Evolutionary conservation across 768 basidiomycete genomes (phyloP).

Genomic region (Galerina sulciceps): DNA sequence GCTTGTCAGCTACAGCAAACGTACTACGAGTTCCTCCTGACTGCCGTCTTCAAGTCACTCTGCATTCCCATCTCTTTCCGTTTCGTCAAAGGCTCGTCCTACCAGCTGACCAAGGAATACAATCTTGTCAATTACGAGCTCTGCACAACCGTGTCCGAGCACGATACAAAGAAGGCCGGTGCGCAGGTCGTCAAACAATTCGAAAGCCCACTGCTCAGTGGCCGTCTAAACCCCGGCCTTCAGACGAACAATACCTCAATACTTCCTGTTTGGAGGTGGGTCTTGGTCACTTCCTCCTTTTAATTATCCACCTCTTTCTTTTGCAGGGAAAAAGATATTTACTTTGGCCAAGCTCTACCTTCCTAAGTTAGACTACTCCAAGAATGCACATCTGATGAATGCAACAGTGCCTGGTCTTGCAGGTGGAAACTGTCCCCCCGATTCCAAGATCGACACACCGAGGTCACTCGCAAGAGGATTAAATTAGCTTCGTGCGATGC

Average conservation of each 20-base stretch:
- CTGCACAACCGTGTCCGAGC: constrained; percentile 89
- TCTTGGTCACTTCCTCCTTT: neutral
- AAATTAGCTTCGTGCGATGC: constrained; percentile 91
- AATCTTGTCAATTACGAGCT: constrained; percentile 94
- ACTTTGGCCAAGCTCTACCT: constrained; percentile 97
- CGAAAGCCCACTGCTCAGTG: constrained; percentile 87
- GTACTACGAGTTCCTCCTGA: constrained; percentile 87
- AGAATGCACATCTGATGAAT: constrained; percentile 98
- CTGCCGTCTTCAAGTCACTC: constrained; percentile 83
- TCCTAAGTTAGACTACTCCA: constrained; percentile 88
- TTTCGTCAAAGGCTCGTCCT: constrained; percentile 90
- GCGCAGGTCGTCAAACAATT: constrained; percentile 99
- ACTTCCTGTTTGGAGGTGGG: constrained; percentile 98
- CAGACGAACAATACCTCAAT: constrained; percentile 98
- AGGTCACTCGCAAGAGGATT: constrained; percentile 85
- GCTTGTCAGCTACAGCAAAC: constrained; percentile 83
- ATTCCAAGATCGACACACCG: constrained; percentile 95
- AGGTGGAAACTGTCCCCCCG: constrained; percentile 95
- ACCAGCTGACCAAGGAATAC: constrained; percentile 91
- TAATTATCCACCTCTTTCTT: neutral
- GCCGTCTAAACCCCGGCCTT: constrained; percentile 92
- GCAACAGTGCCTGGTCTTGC: constrained; percentile 94
- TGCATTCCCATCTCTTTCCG: constrained; percentile 87
- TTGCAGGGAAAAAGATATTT: constrained; percentile 95
- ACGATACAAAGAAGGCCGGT: constrained; percentile 97